Conservation (phyloP, 2,329 filamentous ascomycete species). For the Botryotinia globosa region DNA sequence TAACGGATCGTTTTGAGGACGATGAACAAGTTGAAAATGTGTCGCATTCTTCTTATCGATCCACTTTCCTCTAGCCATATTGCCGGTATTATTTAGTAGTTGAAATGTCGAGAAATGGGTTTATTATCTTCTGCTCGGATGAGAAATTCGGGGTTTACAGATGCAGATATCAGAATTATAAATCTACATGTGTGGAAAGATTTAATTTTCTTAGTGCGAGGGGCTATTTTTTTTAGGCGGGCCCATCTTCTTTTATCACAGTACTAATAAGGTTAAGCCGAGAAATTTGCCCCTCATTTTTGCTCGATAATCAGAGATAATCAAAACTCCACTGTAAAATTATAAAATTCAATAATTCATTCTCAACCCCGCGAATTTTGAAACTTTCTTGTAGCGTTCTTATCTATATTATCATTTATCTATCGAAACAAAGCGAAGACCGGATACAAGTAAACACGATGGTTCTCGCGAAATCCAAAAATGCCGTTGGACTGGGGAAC, state of each 20-base stretch:
- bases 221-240: slow-evolving; percentile 25
- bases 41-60: slow-evolving; percentile 88
- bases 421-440: background rate
- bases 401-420: background rate
- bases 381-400: background rate
- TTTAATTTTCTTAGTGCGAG: slow-evolving; percentile 19
- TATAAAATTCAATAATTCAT: slow-evolving; percentile 38
- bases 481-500: slow-evolving; percentile 91
- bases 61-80: slow-evolving; percentile 39
- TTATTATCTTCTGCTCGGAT: background rate
- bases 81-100: slow-evolving; percentile 36
- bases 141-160: background rate
- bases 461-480: slow-evolving; percentile 90
- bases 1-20: slow-evolving; percentile 93
- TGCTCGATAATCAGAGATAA: slow-evolving; percentile 29
- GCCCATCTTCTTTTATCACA: slow-evolving; percentile 17
- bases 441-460: slow-evolving; percentile 43
- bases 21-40: slow-evolving; percentile 91
- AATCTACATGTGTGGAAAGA: slow-evolving; percentile 22
- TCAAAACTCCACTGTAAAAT: slow-evolving; percentile 20
- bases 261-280: background rate
- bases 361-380: background rate
- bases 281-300: slow-evolving; percentile 24
- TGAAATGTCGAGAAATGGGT: background rate
- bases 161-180: background rate